Evolutionary conservation across 1,139 yeast genomes (phyloP).

Genomic region (Candida neerlandica): DNA sequence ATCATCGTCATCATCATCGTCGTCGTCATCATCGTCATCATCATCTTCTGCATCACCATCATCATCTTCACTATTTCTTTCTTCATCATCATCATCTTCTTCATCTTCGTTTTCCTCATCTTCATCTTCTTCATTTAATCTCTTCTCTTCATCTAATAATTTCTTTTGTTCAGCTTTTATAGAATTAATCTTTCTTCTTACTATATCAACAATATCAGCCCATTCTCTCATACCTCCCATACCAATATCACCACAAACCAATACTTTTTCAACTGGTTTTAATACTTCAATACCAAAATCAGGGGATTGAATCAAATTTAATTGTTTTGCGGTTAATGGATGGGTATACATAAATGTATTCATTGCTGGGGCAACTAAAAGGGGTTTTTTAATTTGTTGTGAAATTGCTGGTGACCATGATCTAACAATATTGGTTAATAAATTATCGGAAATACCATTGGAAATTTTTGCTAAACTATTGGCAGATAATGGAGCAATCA

Average conservation of each 20-base stretch:
- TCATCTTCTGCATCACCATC: slow-evolving; percentile 32
- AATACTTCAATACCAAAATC: slow-evolving; percentile 70
- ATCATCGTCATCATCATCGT: slow-evolving; percentile 24
- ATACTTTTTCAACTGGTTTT: slow-evolving; percentile 90
- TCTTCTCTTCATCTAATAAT: slow-evolving; percentile 35
- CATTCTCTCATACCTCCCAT: slow-evolving; percentile 99
- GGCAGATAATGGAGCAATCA: slow-evolving; percentile 92
- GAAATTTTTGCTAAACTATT: slow-evolving; percentile 90
- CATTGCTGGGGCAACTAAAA: slow-evolving; percentile 95
- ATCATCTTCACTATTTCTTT: slow-evolving; percentile 31
- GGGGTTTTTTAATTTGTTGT: slow-evolving; percentile 56
- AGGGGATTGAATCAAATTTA: slow-evolving; percentile 51
- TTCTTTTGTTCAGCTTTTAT: slow-evolving; percentile 32
- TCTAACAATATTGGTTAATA: slow-evolving; percentile 78
- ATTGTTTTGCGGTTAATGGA: slow-evolving; percentile 86
- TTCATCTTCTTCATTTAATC: slow-evolving; percentile 41
- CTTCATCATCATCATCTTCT: slow-evolving; percentile 34
- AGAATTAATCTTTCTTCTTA: slow-evolving; percentile 54
- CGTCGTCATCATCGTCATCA: slow-evolving; percentile 33
- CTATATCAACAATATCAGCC: slow-evolving; percentile 84
- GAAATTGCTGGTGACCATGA: slow-evolving; percentile 77
- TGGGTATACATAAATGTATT: slow-evolving; percentile 95
- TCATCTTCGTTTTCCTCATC: slow-evolving; percentile 41
- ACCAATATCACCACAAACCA: slow-evolving; percentile 95
- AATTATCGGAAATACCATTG: slow-evolving; percentile 88